Conservation (phyloP, 1,284 basidiomycete species). For the Ceratobasidium sp. region DNA sequence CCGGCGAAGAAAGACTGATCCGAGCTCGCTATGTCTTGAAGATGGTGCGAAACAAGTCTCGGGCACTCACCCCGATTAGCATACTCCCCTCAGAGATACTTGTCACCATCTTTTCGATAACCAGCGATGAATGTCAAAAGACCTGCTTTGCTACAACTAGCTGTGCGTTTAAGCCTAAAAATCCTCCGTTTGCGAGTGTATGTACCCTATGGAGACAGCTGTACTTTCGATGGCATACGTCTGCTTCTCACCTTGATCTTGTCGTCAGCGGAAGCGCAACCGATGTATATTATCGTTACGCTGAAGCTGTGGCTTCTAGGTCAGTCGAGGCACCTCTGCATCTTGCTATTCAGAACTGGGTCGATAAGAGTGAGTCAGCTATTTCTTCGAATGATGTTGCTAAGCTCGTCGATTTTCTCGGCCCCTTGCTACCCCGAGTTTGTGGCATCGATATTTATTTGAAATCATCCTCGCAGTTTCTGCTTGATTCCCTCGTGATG, state of each 20-base stretch:
- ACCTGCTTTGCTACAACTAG: background rate
- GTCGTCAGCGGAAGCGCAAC: background rate
- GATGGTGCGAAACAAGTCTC: background rate
- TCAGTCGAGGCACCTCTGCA: background rate
- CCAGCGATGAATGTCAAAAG: background rate
- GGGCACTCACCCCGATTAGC: constrained; percentile 2
- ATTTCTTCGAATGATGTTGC: background rate
- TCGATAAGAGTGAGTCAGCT: background rate
- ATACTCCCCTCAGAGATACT: background rate
- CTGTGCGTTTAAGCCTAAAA: background rate
- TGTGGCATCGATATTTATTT: background rate
- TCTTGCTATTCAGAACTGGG: background rate
- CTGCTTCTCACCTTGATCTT: constrained; percentile 18
- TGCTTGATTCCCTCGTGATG: background rate
- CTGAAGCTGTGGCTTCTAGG: background rate
- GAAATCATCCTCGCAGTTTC: background rate
- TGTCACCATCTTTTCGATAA: background rate
- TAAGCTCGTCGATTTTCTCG: background rate
- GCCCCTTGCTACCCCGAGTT: background rate
- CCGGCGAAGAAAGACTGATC: background rate
- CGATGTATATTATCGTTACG: background rate
- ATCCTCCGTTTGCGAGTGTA: background rate
- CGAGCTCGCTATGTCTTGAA: background rate
- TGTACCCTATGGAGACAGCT: background rate
- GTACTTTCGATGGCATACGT: background rate